These are phyloP conservation scores for Neopestalotiopsis rosae DNA, from an alignment of 2,329 filamentous ascomycete species.

Conservation along the genomic window DNA sequence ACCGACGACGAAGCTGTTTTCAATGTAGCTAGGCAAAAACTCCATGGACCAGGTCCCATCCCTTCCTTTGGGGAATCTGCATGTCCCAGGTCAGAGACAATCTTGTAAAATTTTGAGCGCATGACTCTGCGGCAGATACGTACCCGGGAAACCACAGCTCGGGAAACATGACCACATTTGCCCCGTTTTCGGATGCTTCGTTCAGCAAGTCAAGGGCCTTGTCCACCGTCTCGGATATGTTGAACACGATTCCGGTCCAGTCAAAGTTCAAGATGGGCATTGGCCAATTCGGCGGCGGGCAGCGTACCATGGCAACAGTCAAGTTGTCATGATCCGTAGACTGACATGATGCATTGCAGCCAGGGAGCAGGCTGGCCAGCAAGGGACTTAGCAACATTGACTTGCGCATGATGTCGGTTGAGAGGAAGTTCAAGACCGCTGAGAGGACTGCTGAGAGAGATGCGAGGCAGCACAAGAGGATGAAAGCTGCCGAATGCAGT, in stretches of 20 bases:
- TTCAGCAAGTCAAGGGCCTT: background rate
- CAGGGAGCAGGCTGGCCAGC: background rate
- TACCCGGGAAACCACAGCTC: background rate
- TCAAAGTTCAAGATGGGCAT: background rate
- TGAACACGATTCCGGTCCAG: background rate
- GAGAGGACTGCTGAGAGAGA: too few species aligned
- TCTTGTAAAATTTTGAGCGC: background rate
- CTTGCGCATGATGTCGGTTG: too few species aligned
- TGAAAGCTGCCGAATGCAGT: too few species aligned
- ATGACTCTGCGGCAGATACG: background rate
- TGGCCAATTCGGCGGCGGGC: background rate
- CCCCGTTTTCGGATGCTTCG: background rate
- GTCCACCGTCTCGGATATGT: background rate
- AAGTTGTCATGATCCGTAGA: background rate
- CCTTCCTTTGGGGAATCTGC: background rate
- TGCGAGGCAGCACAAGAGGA: too few species aligned
- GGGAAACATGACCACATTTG: background rate
- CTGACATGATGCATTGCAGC: background rate
- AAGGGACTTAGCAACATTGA: too few species aligned
- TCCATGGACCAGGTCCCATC: background rate
- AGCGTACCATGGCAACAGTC: background rate
- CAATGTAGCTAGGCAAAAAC: background rate
- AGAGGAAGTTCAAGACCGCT: too few species aligned
- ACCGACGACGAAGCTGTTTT: background rate
- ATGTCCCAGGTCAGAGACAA: too few species aligned